These are phyloP conservation scores for Hamigera avellanea DNA, from an alignment of 495 filamentous ascomycete genomes.

Conservation along the genomic window DNA sequence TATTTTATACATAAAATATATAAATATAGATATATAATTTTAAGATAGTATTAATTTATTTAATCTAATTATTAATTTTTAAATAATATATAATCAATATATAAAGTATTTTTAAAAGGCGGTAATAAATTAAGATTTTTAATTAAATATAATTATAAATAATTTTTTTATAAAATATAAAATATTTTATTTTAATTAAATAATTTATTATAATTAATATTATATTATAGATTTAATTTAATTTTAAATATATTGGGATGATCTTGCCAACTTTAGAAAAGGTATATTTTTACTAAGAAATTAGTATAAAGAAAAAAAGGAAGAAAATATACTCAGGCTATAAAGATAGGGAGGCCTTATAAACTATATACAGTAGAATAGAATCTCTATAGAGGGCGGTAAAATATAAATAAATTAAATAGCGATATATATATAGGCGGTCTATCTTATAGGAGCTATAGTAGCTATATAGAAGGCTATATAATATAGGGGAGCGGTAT, in stretches of 20 bases:
- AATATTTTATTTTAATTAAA: slow-evolving; percentile 9
- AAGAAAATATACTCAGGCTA: no score
- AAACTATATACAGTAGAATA: no score
- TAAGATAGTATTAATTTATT: slow-evolving; percentile 10
- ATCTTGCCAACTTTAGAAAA: no score
- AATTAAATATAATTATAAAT: slow-evolving; percentile 1
- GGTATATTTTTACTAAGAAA: slow-evolving; percentile 12
- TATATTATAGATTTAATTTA: slow-evolving; percentile 3
- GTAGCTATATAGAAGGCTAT: no score
- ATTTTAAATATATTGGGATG: slow-evolving; percentile 5
- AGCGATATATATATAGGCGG: no score
- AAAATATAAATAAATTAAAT: no score
- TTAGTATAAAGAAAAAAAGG: no score
- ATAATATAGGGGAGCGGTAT: no score
- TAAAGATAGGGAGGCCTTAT: no score
- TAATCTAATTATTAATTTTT: slow-evolving; percentile 16
- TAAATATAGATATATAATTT: slow-evolving; percentile 14
- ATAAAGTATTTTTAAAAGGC: slow-evolving; percentile 3
- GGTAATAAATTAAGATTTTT: slow-evolving; percentile 3
- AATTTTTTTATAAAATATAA: slow-evolving; percentile 3
- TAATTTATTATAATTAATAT: slow-evolving; percentile 12
- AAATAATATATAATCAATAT: slow-evolving; percentile 13
- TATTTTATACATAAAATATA: slow-evolving; percentile 13
- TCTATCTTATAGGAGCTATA: no score
- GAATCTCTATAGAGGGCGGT: no score